Base-by-base conservation (phyloP, 2,329 filamentous ascomycete species). In the Cladophialophora yegresii region DNA sequence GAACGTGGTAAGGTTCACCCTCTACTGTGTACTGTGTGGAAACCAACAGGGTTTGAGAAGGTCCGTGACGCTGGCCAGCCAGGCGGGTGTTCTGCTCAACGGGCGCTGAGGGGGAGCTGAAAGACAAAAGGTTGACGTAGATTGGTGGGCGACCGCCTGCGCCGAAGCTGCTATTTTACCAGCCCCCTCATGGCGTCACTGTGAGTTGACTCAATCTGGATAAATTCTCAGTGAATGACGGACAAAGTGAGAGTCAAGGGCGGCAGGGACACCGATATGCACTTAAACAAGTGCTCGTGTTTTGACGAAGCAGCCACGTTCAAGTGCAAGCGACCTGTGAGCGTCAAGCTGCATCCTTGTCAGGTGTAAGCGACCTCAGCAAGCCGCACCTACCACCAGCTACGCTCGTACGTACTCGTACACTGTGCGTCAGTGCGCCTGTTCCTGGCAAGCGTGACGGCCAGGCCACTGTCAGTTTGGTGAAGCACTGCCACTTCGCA, bases 61-160 rank as follows among this genome's bases (percentile, higher is more conserved):
- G 55, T 30, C 16, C 45, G 55, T 33, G 55, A 58, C 55, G 26
- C 22, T 58, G 55, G 45, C 20, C 45, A 49, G 20, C 45, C 45
- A 49, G 20, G 45, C 45, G 20, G 45, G 45, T 22, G 47, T 50
- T 23, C 47, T 50, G 22, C 5, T 50, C 13, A n/a, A 43, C 16
- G 36, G 36, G 16, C 36, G 22, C 47, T 50, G 47, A 22, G 47
- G 47, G 47, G 20, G 47, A 26, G 47, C 47, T 50, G 47, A 26
- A 50, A 23, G 47, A 50, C 20, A 23, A 22, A 28, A 50, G 20
- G 9, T 20, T 50, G 47, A 50, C 47, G 47, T 50, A 26, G 47
- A 26, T 50, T 50, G 47, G 47, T 20, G 47, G 47, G 20, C 4
- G 47, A 50, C 20, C 23, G 22, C 20, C 20, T 26, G 22, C 47